Evolutionary conservation across 108 stramenopile genomes (phyloP).

Genomic region (Mediolabrus comicus): DNA sequence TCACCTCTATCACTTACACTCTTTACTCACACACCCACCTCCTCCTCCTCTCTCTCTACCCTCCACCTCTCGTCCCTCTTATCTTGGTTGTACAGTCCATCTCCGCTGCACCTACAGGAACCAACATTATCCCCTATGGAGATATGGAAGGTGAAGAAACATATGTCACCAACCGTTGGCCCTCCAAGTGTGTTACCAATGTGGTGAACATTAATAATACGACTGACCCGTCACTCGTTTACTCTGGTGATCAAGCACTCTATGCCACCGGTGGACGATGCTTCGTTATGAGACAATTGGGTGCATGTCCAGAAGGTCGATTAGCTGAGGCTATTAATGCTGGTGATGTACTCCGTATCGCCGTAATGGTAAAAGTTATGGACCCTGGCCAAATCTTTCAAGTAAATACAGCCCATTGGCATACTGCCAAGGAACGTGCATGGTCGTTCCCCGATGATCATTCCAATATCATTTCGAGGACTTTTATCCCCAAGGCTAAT

Average conservation of each 20-base stretch:
- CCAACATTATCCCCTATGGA: conserved; percentile 18
- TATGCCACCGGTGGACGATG: conserved; percentile 26
- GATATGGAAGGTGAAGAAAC: conserved; percentile 20
- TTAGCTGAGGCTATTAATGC: conserved; percentile 3
- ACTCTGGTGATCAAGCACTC: conserved; percentile 13
- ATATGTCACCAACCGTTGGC: conserved; percentile 1
- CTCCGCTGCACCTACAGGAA: not conserved
- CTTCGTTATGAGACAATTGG: conserved; percentile 26
- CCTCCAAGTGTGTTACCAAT: conserved; percentile 1
- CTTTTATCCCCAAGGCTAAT: conserved; percentile 14
- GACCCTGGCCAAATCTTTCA: conserved; percentile 27
- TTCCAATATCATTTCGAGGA: conserved; percentile 21
- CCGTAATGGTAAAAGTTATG: conserved; percentile 10
- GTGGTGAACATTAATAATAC: not conserved
- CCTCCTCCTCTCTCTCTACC: not conserved
- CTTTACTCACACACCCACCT: not conserved
- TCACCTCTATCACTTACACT: not conserved
- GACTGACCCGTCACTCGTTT: conserved; percentile 4
- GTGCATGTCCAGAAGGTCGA: conserved; percentile 11
- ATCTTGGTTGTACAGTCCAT: not conserved
- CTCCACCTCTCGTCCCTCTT: not conserved
- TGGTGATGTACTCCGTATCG: conserved; percentile 25
- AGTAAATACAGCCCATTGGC: conserved; percentile 32
- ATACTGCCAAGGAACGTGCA: conserved; percentile 1
- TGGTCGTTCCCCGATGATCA: conserved; percentile 34